Evolutionary conservation across 2,329 filamentous ascomycete genomes (phyloP), one percentile per base, ranked within the genome.

Genomic region (Trichoderma sp.): DNA sequence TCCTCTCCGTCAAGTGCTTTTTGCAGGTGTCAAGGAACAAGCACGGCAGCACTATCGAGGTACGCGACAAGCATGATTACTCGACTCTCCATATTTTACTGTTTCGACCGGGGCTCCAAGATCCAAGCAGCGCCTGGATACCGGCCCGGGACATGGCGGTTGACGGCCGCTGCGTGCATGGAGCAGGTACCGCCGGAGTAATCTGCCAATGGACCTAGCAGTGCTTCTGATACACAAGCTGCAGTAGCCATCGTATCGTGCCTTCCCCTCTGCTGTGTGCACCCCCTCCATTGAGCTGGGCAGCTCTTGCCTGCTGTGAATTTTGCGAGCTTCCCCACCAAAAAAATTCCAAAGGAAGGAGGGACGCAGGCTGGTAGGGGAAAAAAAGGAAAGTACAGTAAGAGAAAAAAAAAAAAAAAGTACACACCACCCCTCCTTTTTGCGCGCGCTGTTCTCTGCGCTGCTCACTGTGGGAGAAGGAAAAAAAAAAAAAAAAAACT

Each of bases 181-280:
- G 60, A 43, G 49, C 26, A 66, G 52, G 64, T 66, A 66, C 54
- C 52, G 34, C 21, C 37, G 51, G 34, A 28, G 51, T 66, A 49
- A 46, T 46, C 34, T 43, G 63, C 34, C 46, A 13, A 51, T 43
- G 24, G 51, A 37, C 26, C 32, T 32, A 30, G 43, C 24, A 28
- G 37, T 59, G 64, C 37, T 66, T 66, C 64, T 66, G 64, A 66
- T 66, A 66, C 64, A 59, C 64, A 59, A 66, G 64, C 64, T 66
- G 64, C 64, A 66, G 64, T 51, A 24, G 32, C 64, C 39, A 59
- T 66, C 64, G 54, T 66, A 66, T 66, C 63, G 52, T 66, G n/a
- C 34, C 52, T 49, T 66, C 28, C 52, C 49, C 63, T 58, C 37
- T 65, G 63, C 63, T 66, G 54, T 66, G 30, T 24, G 43, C 60